A percentile compares a stretch with the other conserved stretches of the same genome.
These are phyloP conservation scores for Cinchona pubescens DNA, from an alignment of 257 asterid species.

Conservation along the genomic window DNA sequence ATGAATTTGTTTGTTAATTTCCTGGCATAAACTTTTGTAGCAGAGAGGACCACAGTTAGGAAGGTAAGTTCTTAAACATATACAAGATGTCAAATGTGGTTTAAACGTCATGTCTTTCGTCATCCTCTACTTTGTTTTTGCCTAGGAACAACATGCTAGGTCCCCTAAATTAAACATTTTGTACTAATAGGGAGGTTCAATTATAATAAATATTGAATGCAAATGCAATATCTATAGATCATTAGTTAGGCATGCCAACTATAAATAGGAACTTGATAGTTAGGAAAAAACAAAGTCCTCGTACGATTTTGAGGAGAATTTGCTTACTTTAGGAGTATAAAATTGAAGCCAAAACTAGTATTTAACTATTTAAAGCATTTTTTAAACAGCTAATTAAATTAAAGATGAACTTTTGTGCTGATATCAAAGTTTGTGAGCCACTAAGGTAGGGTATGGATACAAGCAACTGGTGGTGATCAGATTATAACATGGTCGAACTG, in stretches of 20 bases:
- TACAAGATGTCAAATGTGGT: slow-evolving; percentile 4
- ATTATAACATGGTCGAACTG: slow-evolving; percentile 1
- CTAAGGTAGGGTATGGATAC: neutral
- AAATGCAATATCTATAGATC: neutral
- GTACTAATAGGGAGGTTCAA: slow-evolving; percentile 2
- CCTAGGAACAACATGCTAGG: slow-evolving; percentile 1
- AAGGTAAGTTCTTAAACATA: slow-evolving; percentile 3
- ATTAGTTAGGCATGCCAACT: neutral
- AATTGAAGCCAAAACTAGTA: neutral
- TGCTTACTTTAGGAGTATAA: neutral
- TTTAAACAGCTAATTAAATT: neutral
- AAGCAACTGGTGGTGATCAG: neutral
- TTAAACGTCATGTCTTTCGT: slow-evolving; percentile 14
- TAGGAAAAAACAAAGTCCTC: neutral
- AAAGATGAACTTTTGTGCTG: neutral
- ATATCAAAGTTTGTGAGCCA: slow-evolving; percentile 1
- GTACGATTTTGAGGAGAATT: neutral
- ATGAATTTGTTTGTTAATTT: neutral
- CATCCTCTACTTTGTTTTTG: slow-evolving; percentile 16
- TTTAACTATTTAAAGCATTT: no score
- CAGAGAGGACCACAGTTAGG: neutral
- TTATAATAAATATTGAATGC: neutral
- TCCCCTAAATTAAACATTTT: neutral
- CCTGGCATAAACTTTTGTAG: neutral
- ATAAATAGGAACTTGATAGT: slow-evolving; percentile 9